Evolutionary conservation across 345 rosid species (phyloP), one percentile per base, ranked within the genome.

Genomic region (Arabidopsis suecica): DNA sequence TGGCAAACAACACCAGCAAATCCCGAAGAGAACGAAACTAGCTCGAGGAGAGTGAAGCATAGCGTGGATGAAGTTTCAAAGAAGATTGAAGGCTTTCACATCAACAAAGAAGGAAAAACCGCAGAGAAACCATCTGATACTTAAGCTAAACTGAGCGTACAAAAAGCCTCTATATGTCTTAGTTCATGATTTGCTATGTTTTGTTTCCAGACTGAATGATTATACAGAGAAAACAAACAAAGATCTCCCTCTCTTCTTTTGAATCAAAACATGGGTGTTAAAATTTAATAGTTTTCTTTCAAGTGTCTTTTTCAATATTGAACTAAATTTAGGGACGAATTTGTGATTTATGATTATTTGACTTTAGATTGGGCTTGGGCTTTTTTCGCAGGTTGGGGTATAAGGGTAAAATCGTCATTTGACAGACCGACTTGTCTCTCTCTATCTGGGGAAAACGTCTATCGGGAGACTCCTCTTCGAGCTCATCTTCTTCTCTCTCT

Each of bases 1-100:
- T 88, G 86, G 91, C 85, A 86, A 28, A 82, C 83, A 6, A 82
- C 84, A 8, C 87, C 86, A 9, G 25, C 32, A 28, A 82, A 40
- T 28, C 36, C 59, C 2, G 87, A 83, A 56, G 78, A 79, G 42
- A 79, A 44, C 28, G 89, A 80, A 16, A 40, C 83, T 14, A 67
- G 22, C 58, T 69, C 72, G 1, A 85, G 82, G 64, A 83, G 82
- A 25, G 84, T 64, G 67, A 86, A 86, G 79, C 80, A 81, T 28
- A 61, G 64, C 0, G 76, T 69, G 14, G 88, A 81, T n/a, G 88
- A 85, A 71, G 82, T 85, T 47, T 41, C 83, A 0, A 74, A 68
- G 66, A 83, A 83, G 74, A 72, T 81, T 6, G 88, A 85, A 69
- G 86, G 81, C 50, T 72, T 85, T 48, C 88, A 72, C 42, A 65